Evolutionary conservation across 2,329 filamentous ascomycete species (phyloP), one percentile per base, ranked within the genome.

Genomic region (Penicillium sp.): DNA sequence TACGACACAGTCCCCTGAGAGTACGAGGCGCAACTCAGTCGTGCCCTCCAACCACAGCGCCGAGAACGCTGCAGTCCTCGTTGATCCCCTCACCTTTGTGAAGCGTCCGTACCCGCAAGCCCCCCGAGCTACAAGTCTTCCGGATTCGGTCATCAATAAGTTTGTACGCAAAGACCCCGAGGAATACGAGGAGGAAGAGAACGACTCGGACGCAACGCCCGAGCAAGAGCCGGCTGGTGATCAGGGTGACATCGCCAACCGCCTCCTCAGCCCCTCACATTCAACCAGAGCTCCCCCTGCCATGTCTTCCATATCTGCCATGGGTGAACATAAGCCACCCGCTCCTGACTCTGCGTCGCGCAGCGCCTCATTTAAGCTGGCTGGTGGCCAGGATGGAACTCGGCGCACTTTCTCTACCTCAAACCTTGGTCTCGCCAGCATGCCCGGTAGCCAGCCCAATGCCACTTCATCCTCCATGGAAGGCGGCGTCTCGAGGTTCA

Each of bases 281-380:
- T 69, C 73, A 14, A 72, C 72, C 35, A 75, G 72, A 61, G 74
- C 73, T 9, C 74, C 74, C 5, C 75, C 75, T n/a, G 69, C 75
- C 33, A 75, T 78, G 70, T 76, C 75, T 28, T 76, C 75, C 5
- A 69, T 77, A 20, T 77, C 74, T n/a, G 75, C 73, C 13, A 72
- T 71, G 43, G 75, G 70, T n/a, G 39, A 41, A 18, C 39, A 41
- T 4, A 72, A 70, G 38, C 72, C 73, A 5, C 61, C 65, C 33
- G 61, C 64, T 27, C 55, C 69, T 38, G 64, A 72, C 60, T 58
- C 67, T 27, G 53, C 68, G 50, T 67, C 70, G n/a, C 65, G 69
- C 51, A 69, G 65, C 53, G 61, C 67, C 44, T 71, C 74, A 30
- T 64, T 69, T 18, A 74, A 67, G 46, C 54, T 74, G 36, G 63